phyloP scores from a whole-genome alignment of 2,329 filamentous ascomycete genomes.

The Fusarium transvaalense region DNA sequence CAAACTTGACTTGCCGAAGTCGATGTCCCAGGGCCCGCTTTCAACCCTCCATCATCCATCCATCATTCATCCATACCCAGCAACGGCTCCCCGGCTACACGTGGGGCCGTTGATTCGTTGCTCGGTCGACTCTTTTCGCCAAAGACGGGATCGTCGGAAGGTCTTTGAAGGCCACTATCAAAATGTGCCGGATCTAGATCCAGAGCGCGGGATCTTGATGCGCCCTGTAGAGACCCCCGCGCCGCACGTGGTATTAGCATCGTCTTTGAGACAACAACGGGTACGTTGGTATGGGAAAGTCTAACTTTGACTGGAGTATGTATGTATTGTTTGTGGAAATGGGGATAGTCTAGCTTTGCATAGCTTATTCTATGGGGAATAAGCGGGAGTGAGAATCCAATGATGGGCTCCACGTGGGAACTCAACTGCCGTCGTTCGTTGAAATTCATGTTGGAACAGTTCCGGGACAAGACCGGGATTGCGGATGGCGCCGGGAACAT shows the following conservation, averaged over 20 bases:
- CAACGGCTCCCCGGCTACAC: conserved; percentile 38
- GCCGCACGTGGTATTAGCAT: conserved; percentile 29
- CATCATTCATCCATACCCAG: conserved; percentile 19
- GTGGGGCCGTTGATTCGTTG: conserved; percentile 51
- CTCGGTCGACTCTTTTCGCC: conserved; percentile 21
- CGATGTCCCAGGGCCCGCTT: conserved; percentile 29
- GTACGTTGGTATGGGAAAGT: conserved; percentile 8
- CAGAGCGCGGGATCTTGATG: background rate
- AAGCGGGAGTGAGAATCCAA: conserved; percentile 38
- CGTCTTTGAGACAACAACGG: conserved; percentile 7
- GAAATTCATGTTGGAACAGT: background rate
- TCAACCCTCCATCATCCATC: conserved; percentile 13
- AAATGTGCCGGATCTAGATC: conserved; percentile 17
- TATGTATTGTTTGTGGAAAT: conserved; percentile 3
- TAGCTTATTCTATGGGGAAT: conserved; percentile 22
- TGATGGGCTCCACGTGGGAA: conserved; percentile 44
- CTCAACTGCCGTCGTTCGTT: conserved; percentile 32
- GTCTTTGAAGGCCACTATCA: conserved; percentile 5
- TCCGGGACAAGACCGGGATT: conserved; percentile 11
- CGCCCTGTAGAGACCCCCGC: background rate
- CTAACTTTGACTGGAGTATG: background rate
- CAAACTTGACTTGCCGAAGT: conserved; percentile 35
- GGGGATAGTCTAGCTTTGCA: background rate
- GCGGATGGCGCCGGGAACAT: background rate
- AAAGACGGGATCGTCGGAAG: conserved; percentile 17